Evolutionary conservation across 441 rosid genomes (phyloP), one percentile per base, ranked within the genome.

Genomic region (Croton setiger): DNA sequence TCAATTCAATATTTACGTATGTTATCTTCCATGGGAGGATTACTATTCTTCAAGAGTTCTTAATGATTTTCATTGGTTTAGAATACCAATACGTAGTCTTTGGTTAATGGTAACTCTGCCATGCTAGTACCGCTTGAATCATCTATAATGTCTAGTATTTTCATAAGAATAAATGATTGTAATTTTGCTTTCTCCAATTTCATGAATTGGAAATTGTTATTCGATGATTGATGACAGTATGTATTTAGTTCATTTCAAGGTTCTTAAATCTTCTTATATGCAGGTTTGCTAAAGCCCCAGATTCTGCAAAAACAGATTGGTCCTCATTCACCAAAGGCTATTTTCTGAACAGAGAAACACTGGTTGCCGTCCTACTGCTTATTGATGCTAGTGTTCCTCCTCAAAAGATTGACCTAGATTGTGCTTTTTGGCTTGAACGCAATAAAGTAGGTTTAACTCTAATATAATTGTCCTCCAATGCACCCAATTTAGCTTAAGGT

Each of bases 391-490:
- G 95, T 75, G 92, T 93, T 64, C 96, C 96, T n/a, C 96, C 89
- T 72, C 96, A 91, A 72, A 91, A 81, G 84, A 91, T 87, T 21
- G 98, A 91, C 78, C 83, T 93, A 31, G 98, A 93, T 75, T 93
- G 95, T 67, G 96, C 92, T 11, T 87, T 83, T 82, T 93, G 98
- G 98, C 96, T 93, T 66, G 92, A 91, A 49, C 93, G 92, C 75
- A 89, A 88, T 80, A 81, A 89, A 49, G 98, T 88, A 78, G 8
- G 78, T 43, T 63, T 65, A 67, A 27, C 62, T 48, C 63, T 55
- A 60, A 49, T 64, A 60, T 68, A 33, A 41, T n/a, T n/a, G 31
- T 14, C 48, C 9, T 7, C 18, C 4, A 56, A 35, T 14, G 2
- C 14, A 39, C 10, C 23, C 43, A 33, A 39, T 36, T 52, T 55